Base-by-base conservation (phyloP, 2,329 filamentous ascomycete species). In the Cryphonectria japonica region DNA sequence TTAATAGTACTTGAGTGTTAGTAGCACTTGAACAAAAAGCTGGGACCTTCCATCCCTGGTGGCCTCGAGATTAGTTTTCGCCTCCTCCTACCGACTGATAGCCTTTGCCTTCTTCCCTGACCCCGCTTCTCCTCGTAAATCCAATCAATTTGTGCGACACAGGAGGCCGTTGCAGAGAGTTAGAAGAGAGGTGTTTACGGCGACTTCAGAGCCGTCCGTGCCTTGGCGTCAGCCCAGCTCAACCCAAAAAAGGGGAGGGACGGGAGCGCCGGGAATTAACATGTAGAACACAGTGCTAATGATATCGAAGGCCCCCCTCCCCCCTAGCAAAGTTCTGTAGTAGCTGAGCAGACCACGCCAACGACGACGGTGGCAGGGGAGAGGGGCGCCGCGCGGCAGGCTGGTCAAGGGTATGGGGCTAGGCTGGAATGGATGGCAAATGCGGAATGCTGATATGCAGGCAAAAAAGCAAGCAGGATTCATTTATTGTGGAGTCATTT, bases 221-320 rank as follows among this genome's bases (percentile, higher is more conserved):
- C 59, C 32, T 61, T 60, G 32, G 54, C 54, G 54, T 59, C 14
- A 32, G 59, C 59, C 32, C 59, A 39, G 59, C 59, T 61, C 64
- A 57, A 50, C 46, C 43, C 41, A 16, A 43, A 16, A 43, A 16
- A 16, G 46, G 68, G 61, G 67, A 67, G 43, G 57, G 59, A 70
- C 70, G 70, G 70, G 66, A 72, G 70, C 69, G 68, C 70, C 70
- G 70, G 70, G 68, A 70, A 72, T 72, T 70, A 72, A 41, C 46
- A 57, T 62, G n/a, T 65, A 50, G 61, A 70, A 72, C 70, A 72
- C 70, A 72, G 70, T 72, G 70, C 68, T 64, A 69, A 54, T 37
- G 9, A 16, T 32, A 46, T 46, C 2, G 46, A 26, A n/a, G 19
- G 22, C 9, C 2, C 6, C 46, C 22, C 22, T 1, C 43, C 43